A percentile compares a stretch with the other conserved stretches of the same genome.
phyloP scores from a whole-genome alignment of 2,329 filamentous ascomycete genomes.

The Fusarium buxicola region DNA sequence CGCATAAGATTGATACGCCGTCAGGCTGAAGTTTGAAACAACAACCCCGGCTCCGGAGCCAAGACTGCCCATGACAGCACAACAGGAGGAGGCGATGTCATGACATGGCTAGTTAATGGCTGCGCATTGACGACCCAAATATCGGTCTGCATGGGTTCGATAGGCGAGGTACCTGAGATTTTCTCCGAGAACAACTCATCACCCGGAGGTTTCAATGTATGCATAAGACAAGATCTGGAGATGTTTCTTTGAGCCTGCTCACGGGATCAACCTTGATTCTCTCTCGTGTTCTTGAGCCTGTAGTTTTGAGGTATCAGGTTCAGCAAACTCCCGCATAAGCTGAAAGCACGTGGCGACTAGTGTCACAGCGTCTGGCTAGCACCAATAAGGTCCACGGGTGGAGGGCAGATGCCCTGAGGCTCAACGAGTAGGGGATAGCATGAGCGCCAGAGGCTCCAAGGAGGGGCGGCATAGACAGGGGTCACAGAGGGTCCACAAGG shows the following conservation, averaged over 20 bases:
- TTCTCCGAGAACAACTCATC: constrained; percentile 19
- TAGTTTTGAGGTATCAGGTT: constrained; percentile 29
- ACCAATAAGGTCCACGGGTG: constrained; percentile 6
- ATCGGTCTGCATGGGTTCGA: constrained; percentile 34
- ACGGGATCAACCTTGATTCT: constrained; percentile 10
- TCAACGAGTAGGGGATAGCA: constrained; percentile 5
- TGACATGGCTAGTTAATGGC: constrained; percentile 10
- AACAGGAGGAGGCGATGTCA: constrained; percentile 27
- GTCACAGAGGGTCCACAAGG: constrained; percentile 4
- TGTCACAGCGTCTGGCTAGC: constrained; percentile 18
- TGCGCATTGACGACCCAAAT: constrained; percentile 24
- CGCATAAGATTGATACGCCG: constrained; percentile 33
- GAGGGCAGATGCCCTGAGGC: constrained; percentile 21
- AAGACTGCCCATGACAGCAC: constrained; percentile 30
- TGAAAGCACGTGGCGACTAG: constrained; percentile 22
- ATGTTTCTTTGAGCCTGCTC: background rate
- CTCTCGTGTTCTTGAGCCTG: constrained; percentile 5
- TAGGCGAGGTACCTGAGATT: constrained; percentile 6
- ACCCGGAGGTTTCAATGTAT: background rate
- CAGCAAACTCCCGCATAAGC: constrained; percentile 13
- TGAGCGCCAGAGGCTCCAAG: background rate
- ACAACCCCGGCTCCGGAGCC: constrained; percentile 31
- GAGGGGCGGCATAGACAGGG: constrained; percentile 1
- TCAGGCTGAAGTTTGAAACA: constrained; percentile 27
- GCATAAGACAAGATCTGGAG: constrained; percentile 18